Evolutionary conservation across 164 flowering plant species (phyloP), one percentile per base, ranked within the genome.

Genomic region (Echeveria elegans): DNA sequence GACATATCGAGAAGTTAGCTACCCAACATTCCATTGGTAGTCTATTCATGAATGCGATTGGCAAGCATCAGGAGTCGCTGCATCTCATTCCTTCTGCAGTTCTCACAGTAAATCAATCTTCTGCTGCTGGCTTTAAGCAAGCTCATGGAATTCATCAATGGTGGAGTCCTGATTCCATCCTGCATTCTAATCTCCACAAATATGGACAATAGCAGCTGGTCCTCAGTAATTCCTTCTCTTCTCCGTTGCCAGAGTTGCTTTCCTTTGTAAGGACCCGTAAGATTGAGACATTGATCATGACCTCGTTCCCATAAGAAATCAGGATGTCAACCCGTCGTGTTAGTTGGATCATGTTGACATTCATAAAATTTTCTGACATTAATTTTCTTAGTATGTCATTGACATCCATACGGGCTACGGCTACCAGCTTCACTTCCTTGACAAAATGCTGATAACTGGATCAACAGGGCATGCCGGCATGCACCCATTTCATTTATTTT

Each of bases 111-210:
- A 87, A 89, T 71, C 53, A 66, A 56, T 72, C 73, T 47, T 82
- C 74, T 36, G 56, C 78, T 0, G 72, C 71, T 10, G 80, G 76
- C 70, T 80, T 85, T 43, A 86, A 75, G 66, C 60, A 69, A 60
- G 89, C 90, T 28, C 92, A 89, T 74, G 92, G 88, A 24, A 81
- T 89, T 73, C 86, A 83, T 58, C 96, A 87, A 65, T 87, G 96
- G 96, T 87, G 86, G 88, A 74, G 70, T 37, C 78, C 80, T 34
- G 84, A 86, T 65, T 48, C 73, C 60, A 64, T 74, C n/a, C 52
- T 85, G 70, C 68, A 81, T 66, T 78, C 78, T 72, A 75, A 81
- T 52, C 58, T 74, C 23, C 78, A 82, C 77, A 72, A 53, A 40
- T 86, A 78, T 72, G 61, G 61, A 28, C 10, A 26, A 2, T 56